These are phyloP conservation scores for Euptelea pleiosperma DNA, from an alignment of 164 flowering plant genomes.

Conservation along the genomic window DNA sequence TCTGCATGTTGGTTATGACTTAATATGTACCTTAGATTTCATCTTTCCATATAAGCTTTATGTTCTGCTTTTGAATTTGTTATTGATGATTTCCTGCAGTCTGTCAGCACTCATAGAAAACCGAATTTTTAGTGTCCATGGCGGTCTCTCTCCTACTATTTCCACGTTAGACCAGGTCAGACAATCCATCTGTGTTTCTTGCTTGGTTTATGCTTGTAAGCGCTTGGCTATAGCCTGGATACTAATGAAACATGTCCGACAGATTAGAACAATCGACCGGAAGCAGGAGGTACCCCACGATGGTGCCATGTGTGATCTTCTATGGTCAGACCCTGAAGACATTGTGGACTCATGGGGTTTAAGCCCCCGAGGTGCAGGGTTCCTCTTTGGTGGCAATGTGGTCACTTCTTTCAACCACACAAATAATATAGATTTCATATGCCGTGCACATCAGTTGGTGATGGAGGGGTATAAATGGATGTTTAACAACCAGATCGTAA, in stretches of 20 bases:
- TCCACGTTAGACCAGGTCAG: constrained; percentile 90
- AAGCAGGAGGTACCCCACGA: constrained; percentile 99
- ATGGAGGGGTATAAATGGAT: constrained; percentile 99
- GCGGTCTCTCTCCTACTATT: constrained; percentile 97
- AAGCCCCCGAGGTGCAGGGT: constrained; percentile 99
- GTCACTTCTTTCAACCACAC: constrained; percentile 78
- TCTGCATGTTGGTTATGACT: not conserved
- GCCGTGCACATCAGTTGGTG: constrained; percentile 98
- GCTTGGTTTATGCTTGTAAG: constrained; percentile 2
- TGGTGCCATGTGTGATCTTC: constrained; percentile 98
- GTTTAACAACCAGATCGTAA: constrained; percentile 92
- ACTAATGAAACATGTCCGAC: constrained; percentile 20
- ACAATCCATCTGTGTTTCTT: not conserved
- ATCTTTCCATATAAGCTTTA: not conserved
- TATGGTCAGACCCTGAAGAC: constrained; percentile 99
- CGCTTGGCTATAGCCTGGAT: not conserved
- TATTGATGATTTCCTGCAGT: constrained; percentile 39
- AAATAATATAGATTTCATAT: constrained; percentile 87
- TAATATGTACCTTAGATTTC: not conserved
- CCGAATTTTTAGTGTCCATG: constrained; percentile 90
- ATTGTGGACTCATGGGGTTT: constrained; percentile 98
- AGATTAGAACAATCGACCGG: constrained; percentile 93
- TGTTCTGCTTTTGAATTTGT: constrained; percentile 5
- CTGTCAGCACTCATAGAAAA: constrained; percentile 97
- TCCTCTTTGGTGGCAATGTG: constrained; percentile 91